phyloP scores from a whole-genome alignment of 202 grass and related monocot species.

The Setaria viridis region DNA sequence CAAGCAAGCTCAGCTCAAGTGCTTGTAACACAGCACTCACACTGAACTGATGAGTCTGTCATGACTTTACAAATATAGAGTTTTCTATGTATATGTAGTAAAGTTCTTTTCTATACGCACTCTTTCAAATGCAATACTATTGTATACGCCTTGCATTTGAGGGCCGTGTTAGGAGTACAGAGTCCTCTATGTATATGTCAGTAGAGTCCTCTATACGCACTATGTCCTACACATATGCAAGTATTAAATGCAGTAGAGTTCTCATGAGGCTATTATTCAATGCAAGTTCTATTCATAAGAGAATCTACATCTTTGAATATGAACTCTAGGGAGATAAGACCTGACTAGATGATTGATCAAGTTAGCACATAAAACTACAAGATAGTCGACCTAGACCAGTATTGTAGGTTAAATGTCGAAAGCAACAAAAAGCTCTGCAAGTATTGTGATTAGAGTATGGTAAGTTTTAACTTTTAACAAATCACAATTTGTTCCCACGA shows the following conservation, averaged over 20 bases:
- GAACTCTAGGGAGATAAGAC: not conserved
- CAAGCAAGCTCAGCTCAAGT: not conserved
- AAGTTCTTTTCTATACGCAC: not conserved
- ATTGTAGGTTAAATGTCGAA: not conserved
- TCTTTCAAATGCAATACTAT: slow-evolving; percentile 19
- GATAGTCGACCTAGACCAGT: not conserved
- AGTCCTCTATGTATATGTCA: not conserved
- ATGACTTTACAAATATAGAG: not conserved
- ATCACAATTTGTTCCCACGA: not conserved
- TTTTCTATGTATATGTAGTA: not conserved
- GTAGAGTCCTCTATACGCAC: not conserved
- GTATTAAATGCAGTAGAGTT: not conserved
- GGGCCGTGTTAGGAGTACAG: not conserved
- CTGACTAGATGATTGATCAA: not conserved
- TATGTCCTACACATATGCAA: not conserved
- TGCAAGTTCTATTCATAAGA: not conserved
- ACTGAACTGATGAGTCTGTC: no score
- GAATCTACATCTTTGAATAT: not conserved
- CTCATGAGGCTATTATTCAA: not conserved
- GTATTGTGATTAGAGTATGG: not conserved
- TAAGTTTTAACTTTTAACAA: not conserved
- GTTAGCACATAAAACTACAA: not conserved
- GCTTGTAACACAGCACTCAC: not conserved
- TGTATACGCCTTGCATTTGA: not conserved
- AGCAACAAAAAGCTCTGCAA: not conserved